Conservation (phyloP, 2,329 filamentous ascomycete species). For the Teratosphaeria epicoccoides region DNA sequence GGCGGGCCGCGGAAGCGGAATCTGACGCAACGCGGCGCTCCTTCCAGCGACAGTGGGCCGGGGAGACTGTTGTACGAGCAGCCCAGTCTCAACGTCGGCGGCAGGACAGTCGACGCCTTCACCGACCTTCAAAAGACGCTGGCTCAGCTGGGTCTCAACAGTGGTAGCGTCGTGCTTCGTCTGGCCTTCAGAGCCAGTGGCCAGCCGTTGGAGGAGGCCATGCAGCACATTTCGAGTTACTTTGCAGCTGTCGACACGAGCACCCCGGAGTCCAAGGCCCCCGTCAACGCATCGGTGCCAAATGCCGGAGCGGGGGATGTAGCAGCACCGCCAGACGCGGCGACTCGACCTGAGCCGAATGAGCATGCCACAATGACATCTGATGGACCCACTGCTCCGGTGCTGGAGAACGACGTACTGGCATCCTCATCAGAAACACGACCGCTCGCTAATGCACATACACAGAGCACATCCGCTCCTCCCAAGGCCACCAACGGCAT, state of each 20-base stretch:
- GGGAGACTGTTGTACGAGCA: constrained; percentile 82
- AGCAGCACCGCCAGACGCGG: constrained; percentile 11
- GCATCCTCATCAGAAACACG: constrained; percentile 20
- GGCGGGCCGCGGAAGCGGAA: constrained; percentile 49
- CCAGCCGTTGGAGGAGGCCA: constrained; percentile 72
- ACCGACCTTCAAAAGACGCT: constrained; percentile 80
- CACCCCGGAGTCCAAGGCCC: background rate
- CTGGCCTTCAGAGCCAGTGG: constrained; percentile 67
- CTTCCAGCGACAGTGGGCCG: constrained; percentile 47
- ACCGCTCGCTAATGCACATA: constrained; percentile 4
- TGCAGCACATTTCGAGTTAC: constrained; percentile 66
- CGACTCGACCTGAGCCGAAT: constrained; percentile 16
- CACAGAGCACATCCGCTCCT: constrained; percentile 1
- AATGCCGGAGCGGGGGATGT: constrained; percentile 16
- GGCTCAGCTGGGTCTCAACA: constrained; percentile 75
- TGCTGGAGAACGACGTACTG: constrained; percentile 18
- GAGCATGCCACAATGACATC: constrained; percentile 14
- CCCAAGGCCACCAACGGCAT: constrained; percentile 20
- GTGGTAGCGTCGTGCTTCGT: constrained; percentile 67
- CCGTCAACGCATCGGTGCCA: constrained; percentile 17
- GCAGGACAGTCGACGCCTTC: constrained; percentile 65
- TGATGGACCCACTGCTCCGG: constrained; percentile 12
- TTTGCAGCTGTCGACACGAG: constrained; percentile 43
- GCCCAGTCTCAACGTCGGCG: constrained; percentile 75
- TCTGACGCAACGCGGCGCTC: constrained; percentile 72